Evolutionary conservation across 306 rosid genomes (phyloP).

Genomic region (Prunus salicina): DNA sequence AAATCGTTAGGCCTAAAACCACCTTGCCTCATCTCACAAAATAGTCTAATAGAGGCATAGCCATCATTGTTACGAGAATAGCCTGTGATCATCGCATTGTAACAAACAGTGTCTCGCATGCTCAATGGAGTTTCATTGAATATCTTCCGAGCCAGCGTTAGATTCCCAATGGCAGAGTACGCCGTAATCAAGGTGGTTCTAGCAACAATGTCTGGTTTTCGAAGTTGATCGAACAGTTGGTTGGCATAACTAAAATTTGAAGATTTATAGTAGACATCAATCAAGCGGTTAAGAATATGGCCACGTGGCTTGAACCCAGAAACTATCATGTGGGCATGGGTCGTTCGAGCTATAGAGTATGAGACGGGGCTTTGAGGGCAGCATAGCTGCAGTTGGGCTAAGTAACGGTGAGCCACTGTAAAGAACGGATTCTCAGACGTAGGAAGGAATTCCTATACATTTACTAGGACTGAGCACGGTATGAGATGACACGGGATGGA

Average conservation of each 20-base stretch:
- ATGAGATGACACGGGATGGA: no score
- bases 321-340: conserved; percentile 25
- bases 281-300: conserved; percentile 57
- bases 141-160: no score
- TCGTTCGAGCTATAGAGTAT: conserved; percentile 38
- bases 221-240: background rate
- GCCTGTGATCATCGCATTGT: no score
- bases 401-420: conserved; percentile 41
- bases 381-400: conserved; percentile 39
- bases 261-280: conserved; percentile 45
- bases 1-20: conserved; percentile 14
- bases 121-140: no score
- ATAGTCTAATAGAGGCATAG: conserved; percentile 8
- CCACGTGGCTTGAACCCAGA: conserved; percentile 51
- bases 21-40: conserved; percentile 9
- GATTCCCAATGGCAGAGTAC: no score
- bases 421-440: background rate
- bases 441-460: no score
- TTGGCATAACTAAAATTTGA: conserved; percentile 46
- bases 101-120: no score
- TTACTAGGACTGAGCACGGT: no score
- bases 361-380: conserved; percentile 24
- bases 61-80: conserved; percentile 20
- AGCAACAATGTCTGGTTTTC: no score
- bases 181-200: no score